Evolutionary conservation across 2,329 filamentous ascomycete genomes (phyloP).

Genomic region (Dothideomycetidae sp.): DNA sequence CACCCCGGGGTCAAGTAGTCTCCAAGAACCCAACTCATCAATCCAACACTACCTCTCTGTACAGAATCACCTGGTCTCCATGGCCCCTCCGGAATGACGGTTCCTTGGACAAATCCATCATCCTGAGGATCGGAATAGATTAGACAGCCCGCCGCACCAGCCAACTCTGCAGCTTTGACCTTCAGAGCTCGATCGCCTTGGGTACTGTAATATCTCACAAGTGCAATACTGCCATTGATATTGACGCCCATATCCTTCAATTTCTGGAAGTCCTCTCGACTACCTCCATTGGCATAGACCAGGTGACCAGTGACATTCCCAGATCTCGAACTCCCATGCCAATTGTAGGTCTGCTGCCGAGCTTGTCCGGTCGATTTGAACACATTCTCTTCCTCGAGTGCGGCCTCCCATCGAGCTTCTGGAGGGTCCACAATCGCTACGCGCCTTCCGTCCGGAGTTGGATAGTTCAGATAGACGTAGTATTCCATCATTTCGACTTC

Average conservation of each 20-base stretch:
- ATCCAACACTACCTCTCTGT: slow-evolving; percentile 64
- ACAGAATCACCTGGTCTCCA: slow-evolving; percentile 73
- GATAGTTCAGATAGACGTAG: slow-evolving; percentile 81
- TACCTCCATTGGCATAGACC: slow-evolving; percentile 86
- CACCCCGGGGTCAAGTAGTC: slow-evolving; percentile 87
- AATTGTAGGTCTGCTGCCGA: slow-evolving; percentile 55
- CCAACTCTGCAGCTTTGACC: slow-evolving; percentile 76
- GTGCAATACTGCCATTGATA: slow-evolving; percentile 63
- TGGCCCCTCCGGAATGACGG: slow-evolving; percentile 59
- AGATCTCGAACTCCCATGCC: slow-evolving; percentile 77
- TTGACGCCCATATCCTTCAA: slow-evolving; percentile 59
- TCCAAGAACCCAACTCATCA: slow-evolving; percentile 71
- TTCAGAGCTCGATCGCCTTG: slow-evolving; percentile 64
- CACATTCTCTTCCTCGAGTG: slow-evolving; percentile 65
- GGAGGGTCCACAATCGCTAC: slow-evolving; percentile 65
- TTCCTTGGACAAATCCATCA: slow-evolving; percentile 63
- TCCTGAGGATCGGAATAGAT: slow-evolving; percentile 86
- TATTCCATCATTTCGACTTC: slow-evolving; percentile 57
- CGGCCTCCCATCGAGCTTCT: slow-evolving; percentile 59
- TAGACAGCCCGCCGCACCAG: slow-evolving; percentile 74
- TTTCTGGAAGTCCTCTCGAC: slow-evolving; percentile 63
- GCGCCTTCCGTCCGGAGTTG: slow-evolving; percentile 57
- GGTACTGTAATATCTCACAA: slow-evolving; percentile 68
- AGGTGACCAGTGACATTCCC: slow-evolving; percentile 77
- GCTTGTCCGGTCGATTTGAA: slow-evolving; percentile 44